Conservation (phyloP, 371 early-diverging fungal species). For the Apophysomyces sp. region DNA sequence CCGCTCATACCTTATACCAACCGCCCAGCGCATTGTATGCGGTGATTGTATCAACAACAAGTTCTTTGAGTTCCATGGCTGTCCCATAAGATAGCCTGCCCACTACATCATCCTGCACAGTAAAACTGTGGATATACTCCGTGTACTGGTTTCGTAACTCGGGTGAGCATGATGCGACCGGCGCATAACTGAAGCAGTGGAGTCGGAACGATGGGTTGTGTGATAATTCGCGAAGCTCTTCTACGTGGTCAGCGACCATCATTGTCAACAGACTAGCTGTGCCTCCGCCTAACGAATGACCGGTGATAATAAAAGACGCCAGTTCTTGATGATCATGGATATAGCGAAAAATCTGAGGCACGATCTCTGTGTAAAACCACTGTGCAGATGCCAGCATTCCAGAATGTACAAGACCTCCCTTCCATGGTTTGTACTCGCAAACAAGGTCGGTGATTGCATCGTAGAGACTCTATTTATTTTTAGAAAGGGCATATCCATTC, state of each 20-base stretch:
- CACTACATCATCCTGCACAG: constrained; percentile 74
- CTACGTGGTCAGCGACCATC: constrained; percentile 65
- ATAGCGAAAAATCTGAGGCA: constrained; percentile 63
- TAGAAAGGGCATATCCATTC: not conserved
- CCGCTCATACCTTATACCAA: constrained; percentile 18
- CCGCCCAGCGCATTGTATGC: constrained; percentile 35
- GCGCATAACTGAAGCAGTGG: constrained; percentile 45
- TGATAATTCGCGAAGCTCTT: constrained; percentile 38
- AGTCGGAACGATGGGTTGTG: constrained; percentile 32
- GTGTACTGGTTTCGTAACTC: constrained; percentile 58
- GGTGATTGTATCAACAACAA: constrained; percentile 39
- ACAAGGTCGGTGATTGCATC: constrained; percentile 79
- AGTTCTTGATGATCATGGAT: constrained; percentile 20
- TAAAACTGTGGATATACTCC: constrained; percentile 65
- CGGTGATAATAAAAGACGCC: constrained; percentile 17
- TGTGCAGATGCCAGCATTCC: constrained; percentile 81
- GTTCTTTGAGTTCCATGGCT: constrained; percentile 47
- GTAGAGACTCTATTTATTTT: constrained; percentile 49
- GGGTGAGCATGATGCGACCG: constrained; percentile 59
- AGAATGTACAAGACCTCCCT: constrained; percentile 81
- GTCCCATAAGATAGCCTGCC: constrained; percentile 76
- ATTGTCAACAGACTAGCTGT: constrained; percentile 75
- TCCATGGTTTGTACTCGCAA: constrained; percentile 83
- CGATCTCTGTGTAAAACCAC: constrained; percentile 72
- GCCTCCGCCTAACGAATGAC: constrained; percentile 69